A percentile compares a stretch with the other conserved stretches of the same genome.
Conservation (phyloP, 192 early-diverging fungal genomes). For the Funneliformis geosporum region DNA sequence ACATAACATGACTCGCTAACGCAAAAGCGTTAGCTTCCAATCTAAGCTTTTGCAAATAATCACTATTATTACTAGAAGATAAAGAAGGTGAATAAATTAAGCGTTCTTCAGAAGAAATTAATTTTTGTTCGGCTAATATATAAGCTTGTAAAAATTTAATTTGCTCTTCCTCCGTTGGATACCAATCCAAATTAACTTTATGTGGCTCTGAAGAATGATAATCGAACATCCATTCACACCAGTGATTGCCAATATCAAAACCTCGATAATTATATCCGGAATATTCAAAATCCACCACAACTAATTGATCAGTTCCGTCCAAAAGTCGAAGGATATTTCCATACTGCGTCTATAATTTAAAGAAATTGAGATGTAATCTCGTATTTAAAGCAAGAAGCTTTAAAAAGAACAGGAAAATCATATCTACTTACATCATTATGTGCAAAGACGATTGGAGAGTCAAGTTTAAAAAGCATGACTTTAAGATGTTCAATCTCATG, state of each 20-base stretch:
- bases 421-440: conserved; percentile 77
- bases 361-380: background rate
- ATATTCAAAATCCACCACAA: conserved; percentile 83
- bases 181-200: conserved; percentile 44
- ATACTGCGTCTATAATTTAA: conserved; percentile 65
- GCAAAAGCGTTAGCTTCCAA: conserved; percentile 48
- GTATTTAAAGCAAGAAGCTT: background rate
- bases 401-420: background rate
- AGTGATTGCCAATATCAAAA: conserved; percentile 83
- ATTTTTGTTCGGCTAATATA: conserved; percentile 48
- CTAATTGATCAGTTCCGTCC: conserved; percentile 58
- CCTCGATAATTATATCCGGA: conserved; percentile 77
- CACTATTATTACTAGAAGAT: background rate
- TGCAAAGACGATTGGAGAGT: conserved; percentile 79
- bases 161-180: conserved; percentile 64
- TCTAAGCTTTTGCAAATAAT: conserved; percentile 1
- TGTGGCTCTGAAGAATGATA: conserved; percentile 62
- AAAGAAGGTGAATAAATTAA: background rate
- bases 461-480: conserved; percentile 36
- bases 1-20: conserved; percentile 64
- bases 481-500: conserved; percentile 53
- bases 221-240: conserved; percentile 84
- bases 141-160: conserved; percentile 66
- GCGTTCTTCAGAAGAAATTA: background rate
- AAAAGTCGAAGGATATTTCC: conserved; percentile 80